phyloP scores from a whole-genome alignment of 208 protist species.

The Crithidia mellificae region DNA sequence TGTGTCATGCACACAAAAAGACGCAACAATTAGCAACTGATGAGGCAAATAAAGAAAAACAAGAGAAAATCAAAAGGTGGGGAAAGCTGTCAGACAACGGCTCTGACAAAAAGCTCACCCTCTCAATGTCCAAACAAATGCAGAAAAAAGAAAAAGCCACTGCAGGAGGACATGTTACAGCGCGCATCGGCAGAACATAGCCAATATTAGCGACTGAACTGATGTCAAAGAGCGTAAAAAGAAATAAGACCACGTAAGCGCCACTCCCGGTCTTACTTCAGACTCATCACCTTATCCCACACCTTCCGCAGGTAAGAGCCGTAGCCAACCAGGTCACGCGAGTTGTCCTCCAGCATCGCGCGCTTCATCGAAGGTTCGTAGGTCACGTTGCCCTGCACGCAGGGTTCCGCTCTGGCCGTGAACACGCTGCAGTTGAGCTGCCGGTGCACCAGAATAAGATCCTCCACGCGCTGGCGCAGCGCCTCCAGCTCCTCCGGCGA shows the following conservation, averaged over 20 bases:
- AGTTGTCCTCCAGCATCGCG: conserved; percentile 74
- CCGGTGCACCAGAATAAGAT: conserved; percentile 49
- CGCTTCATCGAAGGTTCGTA: conserved; percentile 70
- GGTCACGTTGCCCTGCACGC: conserved; percentile 51
- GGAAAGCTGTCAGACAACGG: too few relatives aligned
- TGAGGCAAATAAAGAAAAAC: too few relatives aligned
- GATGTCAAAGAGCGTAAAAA: too few relatives aligned
- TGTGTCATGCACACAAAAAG: too few relatives aligned
- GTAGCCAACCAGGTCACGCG: conserved; percentile 59
- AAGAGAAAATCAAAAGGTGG: too few relatives aligned
- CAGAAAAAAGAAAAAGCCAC: too few relatives aligned
- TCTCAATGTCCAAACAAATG: too few relatives aligned
- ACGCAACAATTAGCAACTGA: too few relatives aligned
- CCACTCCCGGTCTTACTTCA: conserved; percentile 9
- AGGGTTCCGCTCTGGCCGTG: conserved; percentile 41
- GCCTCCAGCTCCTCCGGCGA: conserved; percentile 56
- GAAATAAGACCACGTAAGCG: neutral
- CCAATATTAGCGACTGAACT: too few relatives aligned
- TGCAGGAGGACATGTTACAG: too few relatives aligned
- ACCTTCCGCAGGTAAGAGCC: conserved; percentile 60
- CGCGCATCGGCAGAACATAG: too few relatives aligned
- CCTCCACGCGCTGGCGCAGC: conserved; percentile 59
- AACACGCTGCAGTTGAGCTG: conserved; percentile 41
- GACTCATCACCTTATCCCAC: conserved; percentile 47
- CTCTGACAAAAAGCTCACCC: too few relatives aligned